Conservation (phyloP, 352 stramenopile species). For the Pythium chondricola region DNA sequence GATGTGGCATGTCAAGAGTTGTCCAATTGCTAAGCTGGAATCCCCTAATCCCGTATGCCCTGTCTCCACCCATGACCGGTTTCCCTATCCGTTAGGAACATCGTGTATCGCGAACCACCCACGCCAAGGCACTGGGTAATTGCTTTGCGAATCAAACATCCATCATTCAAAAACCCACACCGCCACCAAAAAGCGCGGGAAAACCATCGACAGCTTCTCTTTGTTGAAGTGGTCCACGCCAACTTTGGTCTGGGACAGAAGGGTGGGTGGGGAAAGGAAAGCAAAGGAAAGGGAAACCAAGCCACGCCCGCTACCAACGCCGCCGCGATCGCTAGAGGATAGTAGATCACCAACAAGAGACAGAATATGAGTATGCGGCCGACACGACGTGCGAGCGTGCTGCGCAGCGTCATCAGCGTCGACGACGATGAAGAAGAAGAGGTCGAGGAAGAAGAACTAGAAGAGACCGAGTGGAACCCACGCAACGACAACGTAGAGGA, state of each 20-base stretch:
- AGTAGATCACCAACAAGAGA: neutral
- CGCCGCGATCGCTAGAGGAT: neutral
- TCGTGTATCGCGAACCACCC: neutral
- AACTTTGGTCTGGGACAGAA: neutral
- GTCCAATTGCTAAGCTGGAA: neutral
- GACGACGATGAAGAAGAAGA: slow-evolving; percentile 11
- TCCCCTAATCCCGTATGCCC: too few species aligned
- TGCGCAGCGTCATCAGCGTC: neutral
- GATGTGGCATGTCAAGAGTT: neutral
- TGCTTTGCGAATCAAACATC: too few species aligned
- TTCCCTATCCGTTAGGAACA: too few species aligned
- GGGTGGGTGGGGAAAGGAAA: neutral
- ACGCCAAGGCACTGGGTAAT: too few species aligned
- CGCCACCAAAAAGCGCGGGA: neutral
- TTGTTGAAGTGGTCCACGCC: neutral
- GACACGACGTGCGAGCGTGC: neutral
- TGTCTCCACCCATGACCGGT: too few species aligned
- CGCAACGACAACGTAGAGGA: slow-evolving; percentile 17
- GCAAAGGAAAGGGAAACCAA: neutral
- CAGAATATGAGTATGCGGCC: neutral
- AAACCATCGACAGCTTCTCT: neutral
- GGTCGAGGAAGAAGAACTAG: slow-evolving; percentile 12
- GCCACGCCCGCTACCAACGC: too few species aligned
- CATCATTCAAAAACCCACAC: neutral
- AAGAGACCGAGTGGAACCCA: slow-evolving; percentile 11